Evolutionary conservation across 805 yeast species (phyloP), one percentile per base, ranked within the genome.

Genomic region (Danielia reshetovae): DNA sequence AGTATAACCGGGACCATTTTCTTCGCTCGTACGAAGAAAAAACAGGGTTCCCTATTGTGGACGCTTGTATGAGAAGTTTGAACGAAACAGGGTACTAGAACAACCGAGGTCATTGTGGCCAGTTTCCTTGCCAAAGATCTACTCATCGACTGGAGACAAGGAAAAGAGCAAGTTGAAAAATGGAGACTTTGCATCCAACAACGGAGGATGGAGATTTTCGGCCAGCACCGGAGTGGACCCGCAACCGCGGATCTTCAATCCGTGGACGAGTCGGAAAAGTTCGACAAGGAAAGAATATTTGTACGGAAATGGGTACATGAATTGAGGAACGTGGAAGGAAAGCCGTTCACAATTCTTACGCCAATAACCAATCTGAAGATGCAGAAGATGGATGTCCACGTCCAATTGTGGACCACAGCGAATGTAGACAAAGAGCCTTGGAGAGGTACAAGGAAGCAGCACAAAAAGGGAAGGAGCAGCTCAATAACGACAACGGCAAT

Each of bases 161-260:
- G 82, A 0, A 76, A 74, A 43, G 53, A 58, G 23, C 75, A 63
- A 64, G 36, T 56, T 76, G 30, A 51, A 74, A 1, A 81, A 76
- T 49, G 70, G 70, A 17, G 82, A 76, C 48, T 62, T 73, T 41
- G 64, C 75, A 19, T 72, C 76, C 27, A 76, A 76, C 49, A 64
- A 67, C 29, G 79, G 76, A 6, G 81, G 81, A 2, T 76, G 81
- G 82, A 75, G 75, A 1, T 74, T 74, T 50, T 57, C 71, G 27
- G 63, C 76, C 3, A 64, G 75, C 40, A 67, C 72, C 1, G 79
- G 79, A 1, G 65, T 72, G 11, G 77, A 73, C 45, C 69, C 75
- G 1, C 80, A 75, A 46, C 81, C 81, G 2, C 59, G 80, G 15
- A 68, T 74, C 5, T 72, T 76, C 51, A 75, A 76, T 43, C 76